Percentiles rank a stretch among this genome's conserved stretches.
Evolutionary conservation across 371 early-diverging fungal genomes (phyloP).

Genomic region (Thermomucor indicae-seudaticae): DNA sequence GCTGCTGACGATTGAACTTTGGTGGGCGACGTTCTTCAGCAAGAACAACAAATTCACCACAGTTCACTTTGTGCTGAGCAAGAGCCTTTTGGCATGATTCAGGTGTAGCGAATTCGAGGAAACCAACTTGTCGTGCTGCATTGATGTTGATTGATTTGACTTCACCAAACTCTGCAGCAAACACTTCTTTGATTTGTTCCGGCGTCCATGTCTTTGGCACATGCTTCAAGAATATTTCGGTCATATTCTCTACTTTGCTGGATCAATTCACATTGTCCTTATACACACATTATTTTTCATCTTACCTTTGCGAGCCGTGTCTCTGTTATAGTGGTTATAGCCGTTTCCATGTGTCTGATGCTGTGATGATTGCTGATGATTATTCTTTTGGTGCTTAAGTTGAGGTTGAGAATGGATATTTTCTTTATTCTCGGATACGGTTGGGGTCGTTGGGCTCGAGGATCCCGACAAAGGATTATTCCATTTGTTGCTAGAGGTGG

Average conservation of each 20-base stretch:
- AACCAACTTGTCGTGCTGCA: slow-evolving; percentile 21
- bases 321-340: slow-evolving; percentile 4
- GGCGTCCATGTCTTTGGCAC: slow-evolving; percentile 20
- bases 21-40: slow-evolving; percentile 40
- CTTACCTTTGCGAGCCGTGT: slow-evolving; percentile 9
- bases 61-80: slow-evolving; percentile 24
- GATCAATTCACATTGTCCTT: background rate
- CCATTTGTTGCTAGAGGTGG: slow-evolving; percentile 3
- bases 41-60: slow-evolving; percentile 18
- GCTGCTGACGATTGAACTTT: slow-evolving; percentile 7
- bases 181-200: slow-evolving; percentile 32
- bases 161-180: slow-evolving; percentile 29
- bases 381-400: no score
- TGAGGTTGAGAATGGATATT: no score
- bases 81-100: slow-evolving; percentile 41
- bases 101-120: slow-evolving; percentile 29
- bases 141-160: slow-evolving; percentile 26
- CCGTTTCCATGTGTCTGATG: no score
- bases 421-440: background rate
- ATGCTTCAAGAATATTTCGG: slow-evolving; percentile 36
- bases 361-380: no score
- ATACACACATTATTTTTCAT: background rate
- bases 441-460: background rate
- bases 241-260: slow-evolving; percentile 7
- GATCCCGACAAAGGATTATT: slow-evolving; percentile 4